A percentile compares a stretch with the other conserved stretches of the same genome.
These are phyloP conservation scores for Flaveria sonorensis DNA, from an alignment of 129 eudicot species.

Conservation along the genomic window DNA sequence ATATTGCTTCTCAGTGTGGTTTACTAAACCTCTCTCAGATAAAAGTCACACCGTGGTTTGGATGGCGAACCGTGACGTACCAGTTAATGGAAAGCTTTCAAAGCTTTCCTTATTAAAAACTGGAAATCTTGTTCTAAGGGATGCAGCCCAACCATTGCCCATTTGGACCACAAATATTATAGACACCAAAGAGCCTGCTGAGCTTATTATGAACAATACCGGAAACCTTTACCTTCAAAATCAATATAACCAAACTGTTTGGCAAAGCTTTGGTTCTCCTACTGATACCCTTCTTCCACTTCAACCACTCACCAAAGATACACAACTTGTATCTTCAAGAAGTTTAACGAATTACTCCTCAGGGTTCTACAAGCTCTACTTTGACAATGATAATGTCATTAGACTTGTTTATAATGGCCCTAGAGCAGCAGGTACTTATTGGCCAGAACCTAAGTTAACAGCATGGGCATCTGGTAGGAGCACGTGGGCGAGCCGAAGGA, in stretches of 20 bases:
- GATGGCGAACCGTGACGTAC: conserved; percentile 61
- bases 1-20: conserved; percentile 51
- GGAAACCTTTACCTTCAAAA: conserved; percentile 48
- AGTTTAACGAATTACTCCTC: conserved; percentile 41
- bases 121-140: conserved; percentile 45
- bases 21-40: conserved; percentile 32
- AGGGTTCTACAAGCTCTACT: conserved; percentile 48
- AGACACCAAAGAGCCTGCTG: conserved; percentile 13
- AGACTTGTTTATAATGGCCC: conserved; percentile 43
- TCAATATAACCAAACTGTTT: conserved; percentile 22
- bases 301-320: conserved; percentile 39
- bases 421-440: conserved; percentile 29
- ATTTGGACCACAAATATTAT: conserved; percentile 35
- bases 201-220: conserved; percentile 25
- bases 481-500: conserved; percentile 36
- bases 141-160: conserved; percentile 30
- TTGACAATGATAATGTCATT: conserved; percentile 53
- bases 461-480: conserved; percentile 40
- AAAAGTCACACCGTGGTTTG: conserved; percentile 41
- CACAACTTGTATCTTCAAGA: conserved; percentile 43
- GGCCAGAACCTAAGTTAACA: conserved; percentile 32
- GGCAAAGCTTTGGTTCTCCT: conserved; percentile 62
- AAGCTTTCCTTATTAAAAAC: conserved; percentile 29
- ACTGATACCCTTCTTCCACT: conserved; percentile 59
- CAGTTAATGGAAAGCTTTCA: conserved; percentile 51